Evolutionary conservation across 2,329 filamentous ascomycete genomes (phyloP), one percentile per base, ranked within the genome.

Genomic region (Camillea tinctor): DNA sequence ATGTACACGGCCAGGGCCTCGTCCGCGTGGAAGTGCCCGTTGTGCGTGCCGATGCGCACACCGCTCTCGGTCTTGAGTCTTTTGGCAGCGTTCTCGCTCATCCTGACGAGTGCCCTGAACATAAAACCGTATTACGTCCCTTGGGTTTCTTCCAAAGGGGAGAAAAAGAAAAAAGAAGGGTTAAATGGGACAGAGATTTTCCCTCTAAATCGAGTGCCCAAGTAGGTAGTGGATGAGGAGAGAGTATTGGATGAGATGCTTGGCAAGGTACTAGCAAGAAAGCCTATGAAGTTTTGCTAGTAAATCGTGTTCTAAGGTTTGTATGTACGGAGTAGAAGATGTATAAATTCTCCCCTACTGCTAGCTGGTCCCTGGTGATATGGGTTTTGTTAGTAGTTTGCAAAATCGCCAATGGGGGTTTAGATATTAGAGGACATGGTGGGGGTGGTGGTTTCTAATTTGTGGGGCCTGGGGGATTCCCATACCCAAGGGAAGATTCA

Each of bases 1-100:
- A 99, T 92, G 82, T 96, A 93, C 66, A 99, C 93, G 60, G 95
- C 95, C 50, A 99, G 87, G 62, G 95, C 94, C 81, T 99, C 95
- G 77, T 99, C 95, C 75, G 95, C 95, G 81, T 99, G 95, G 84
- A 99, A 99, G 82, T 97, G 93, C 68, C 95, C 95, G 79, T 90
- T 97, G 85, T 99, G 95, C 26, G 95, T 99, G 73, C 93, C 95
- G 74, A 97, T 96, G 68, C 87, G 78, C 65, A 89, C 79, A 60
- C 58, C 50, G 58, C 55, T 78, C 64, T 85, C 82, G 69, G 89
- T 91, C 84, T 96, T 97, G 75, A 96, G 79, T 76, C 91, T 89
- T 80, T 98, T 98, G 64, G 89, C 79, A 71, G 88, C 84, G 73
- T 81, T 84, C 81, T 91, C 85, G 70, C 88, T 82, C 88, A 90